Base-by-base conservation (phyloP, 176 grass and related monocot genomes). In the Themeda triandra region DNA sequence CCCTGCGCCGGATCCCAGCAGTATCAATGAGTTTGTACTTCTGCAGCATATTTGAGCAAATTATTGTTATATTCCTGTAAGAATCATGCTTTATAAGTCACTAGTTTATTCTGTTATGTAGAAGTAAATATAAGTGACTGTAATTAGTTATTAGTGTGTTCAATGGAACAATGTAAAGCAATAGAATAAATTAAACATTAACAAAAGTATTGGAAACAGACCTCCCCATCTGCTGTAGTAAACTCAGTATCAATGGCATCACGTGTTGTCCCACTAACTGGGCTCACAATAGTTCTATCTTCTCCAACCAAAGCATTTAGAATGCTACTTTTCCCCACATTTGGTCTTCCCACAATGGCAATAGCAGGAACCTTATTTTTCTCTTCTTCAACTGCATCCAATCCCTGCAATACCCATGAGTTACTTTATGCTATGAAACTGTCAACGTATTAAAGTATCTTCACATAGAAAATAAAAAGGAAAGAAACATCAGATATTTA, bases 301-400 rank as follows among this genome's bases (percentile, higher is more conserved):
- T 98, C 96, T 86, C 91, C 89, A 80, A 95, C 96, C 66, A 98
- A 88, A 70, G 96, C 89, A 93, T 98, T 98, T 69, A 98, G 82
- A 79, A 98, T 95, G 82, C 96, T 98, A 80, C 96, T 98, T 92
- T 98, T 98, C 19, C 96, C 96, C 28, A 98, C 96, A 95, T 98
- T 98, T 92, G 96, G 96, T 90, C 91, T 95, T 81, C 96, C 96
- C 66, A 98, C 92, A 80, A 95, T 95, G 45, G 96, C 36, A 87
- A 98, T 95, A 87, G 96, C 90, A 73, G 96, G 96, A 83, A 95
- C 56, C 39, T 87, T 81, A 59, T 83, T 93, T 82, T 88, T 87
- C 30, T 93, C 90, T 87, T 90, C 89, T 84, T 95, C 92, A 83
- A 73, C 71, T 23, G 62, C 83, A 46, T 94, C 87, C 37, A 83